Evolutionary conservation across 139 green algal species (phyloP).

Genomic region (Haematococcus lacustris): DNA sequence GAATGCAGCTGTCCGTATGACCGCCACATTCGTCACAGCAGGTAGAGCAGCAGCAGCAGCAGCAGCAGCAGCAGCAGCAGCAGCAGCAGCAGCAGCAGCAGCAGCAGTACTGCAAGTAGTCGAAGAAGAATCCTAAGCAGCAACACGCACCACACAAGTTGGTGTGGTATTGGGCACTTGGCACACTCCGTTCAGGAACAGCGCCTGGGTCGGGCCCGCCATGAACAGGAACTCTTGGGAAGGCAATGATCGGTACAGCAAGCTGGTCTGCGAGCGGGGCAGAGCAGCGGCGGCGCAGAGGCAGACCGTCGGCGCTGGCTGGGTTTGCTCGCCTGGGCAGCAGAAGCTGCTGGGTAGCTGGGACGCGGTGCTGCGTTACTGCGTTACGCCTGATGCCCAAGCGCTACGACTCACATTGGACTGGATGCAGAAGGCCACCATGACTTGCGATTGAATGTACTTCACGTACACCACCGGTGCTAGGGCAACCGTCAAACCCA

Average conservation of each 20-base stretch:
- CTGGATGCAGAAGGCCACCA: slow-evolving; percentile 23
- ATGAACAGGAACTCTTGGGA: slow-evolving; percentile 13
- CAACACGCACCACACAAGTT: slow-evolving; percentile 2
- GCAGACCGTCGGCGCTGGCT: neutral
- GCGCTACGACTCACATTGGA: slow-evolving; percentile 18
- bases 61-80: too few relatives aligned
- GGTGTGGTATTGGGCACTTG: neutral
- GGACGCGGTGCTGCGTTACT: neutral
- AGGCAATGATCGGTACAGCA: neutral
- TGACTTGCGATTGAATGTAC: neutral
- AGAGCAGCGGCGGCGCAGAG: too few relatives aligned
- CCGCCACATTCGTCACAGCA: too few relatives aligned
- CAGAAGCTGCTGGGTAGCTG: neutral
- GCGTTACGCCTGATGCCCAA: neutral
- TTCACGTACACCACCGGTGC: slow-evolving; percentile 40
- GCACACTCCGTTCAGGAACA: slow-evolving; percentile 8
- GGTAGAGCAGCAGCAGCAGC: too few relatives aligned
- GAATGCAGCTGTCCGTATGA: too few relatives aligned
- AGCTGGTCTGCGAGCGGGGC: neutral
- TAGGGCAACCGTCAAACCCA: slow-evolving; percentile 47
- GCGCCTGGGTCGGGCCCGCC: neutral
- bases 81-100: too few relatives aligned
- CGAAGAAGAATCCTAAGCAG: neutral
- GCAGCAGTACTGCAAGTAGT: neutral
- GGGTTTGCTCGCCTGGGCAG: neutral